Conservation (phyloP, 257 asterid species). For the Rauvolfia tetraphylla region DNA sequence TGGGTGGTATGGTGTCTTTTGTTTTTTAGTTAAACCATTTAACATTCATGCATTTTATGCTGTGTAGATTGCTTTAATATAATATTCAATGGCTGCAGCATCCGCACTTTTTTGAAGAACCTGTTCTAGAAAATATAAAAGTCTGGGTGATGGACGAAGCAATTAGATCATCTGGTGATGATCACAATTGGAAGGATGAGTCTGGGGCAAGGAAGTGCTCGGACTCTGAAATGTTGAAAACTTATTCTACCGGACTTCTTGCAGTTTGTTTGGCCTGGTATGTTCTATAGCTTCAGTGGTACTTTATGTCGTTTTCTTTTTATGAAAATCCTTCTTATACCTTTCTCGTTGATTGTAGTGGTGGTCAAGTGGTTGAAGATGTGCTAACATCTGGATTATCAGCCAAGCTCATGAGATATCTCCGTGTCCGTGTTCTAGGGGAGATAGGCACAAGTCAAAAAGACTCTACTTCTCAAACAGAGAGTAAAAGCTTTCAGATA, state of each 20-base stretch:
- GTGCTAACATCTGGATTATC: slow-evolving; percentile 88
- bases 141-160: slow-evolving; percentile 89
- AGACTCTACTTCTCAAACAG: slow-evolving; percentile 50
- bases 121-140: slow-evolving; percentile 70
- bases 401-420: slow-evolving; percentile 82
- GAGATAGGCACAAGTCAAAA: slow-evolving; percentile 58
- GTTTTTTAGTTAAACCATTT: neutral
- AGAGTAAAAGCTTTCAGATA: slow-evolving; percentile 44
- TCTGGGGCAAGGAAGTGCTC: slow-evolving; percentile 53
- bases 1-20: slow-evolving; percentile 59
- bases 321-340: neutral
- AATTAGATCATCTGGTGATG: slow-evolving; percentile 49
- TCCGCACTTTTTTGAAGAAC: slow-evolving; percentile 90
- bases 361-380: slow-evolving; percentile 91
- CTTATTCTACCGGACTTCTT: slow-evolving; percentile 87
- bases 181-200: slow-evolving; percentile 64
- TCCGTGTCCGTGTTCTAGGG: slow-evolving; percentile 73
- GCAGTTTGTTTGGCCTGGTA: slow-evolving; percentile 82
- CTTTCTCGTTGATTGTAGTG: slow-evolving; percentile 41
- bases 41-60: slow-evolving; percentile 8
- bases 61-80: slow-evolving; percentile 23
- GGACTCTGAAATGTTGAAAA: slow-evolving; percentile 75
- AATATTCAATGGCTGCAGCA: slow-evolving; percentile 53
- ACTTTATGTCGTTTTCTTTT: neutral
- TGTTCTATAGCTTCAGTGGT: slow-evolving; percentile 21